These are phyloP conservation scores for Suillus plorans DNA, from an alignment of 768 basidiomycete genomes.

Conservation along the genomic window DNA sequence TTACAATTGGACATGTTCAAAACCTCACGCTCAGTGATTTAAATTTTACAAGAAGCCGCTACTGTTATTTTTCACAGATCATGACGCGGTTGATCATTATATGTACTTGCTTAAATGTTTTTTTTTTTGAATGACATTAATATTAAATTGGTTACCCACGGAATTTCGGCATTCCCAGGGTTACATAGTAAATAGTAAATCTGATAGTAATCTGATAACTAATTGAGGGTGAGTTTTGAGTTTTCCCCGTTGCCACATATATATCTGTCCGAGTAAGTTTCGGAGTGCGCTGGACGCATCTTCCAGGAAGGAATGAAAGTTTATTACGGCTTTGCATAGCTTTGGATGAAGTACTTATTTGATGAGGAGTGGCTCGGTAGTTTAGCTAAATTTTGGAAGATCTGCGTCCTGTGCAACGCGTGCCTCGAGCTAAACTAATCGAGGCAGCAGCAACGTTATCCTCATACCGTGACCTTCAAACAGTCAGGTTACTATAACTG, in stretches of 20 bases:
- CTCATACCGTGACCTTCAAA: slow-evolving; percentile 3
- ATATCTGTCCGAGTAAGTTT: background rate
- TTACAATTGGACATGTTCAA: background rate
- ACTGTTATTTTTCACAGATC: background rate
- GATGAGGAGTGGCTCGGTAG: background rate
- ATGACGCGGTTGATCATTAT: background rate
- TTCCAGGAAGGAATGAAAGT: background rate
- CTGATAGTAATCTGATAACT: background rate
- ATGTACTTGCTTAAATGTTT: background rate
- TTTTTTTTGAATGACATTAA: background rate
- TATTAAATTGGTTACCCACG: slow-evolving; percentile 4
- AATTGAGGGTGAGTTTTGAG: slow-evolving; percentile 1
- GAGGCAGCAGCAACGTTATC: slow-evolving; percentile 9
- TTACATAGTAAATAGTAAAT: background rate
- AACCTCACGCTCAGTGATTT: background rate
- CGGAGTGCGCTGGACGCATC: background rate
- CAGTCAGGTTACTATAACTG: background rate
- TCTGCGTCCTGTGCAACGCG: slow-evolving; percentile 7
- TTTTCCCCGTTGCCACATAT: background rate
- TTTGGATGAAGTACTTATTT: slow-evolving; percentile 1
- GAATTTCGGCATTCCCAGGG: slow-evolving; percentile 9
- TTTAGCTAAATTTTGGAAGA: slow-evolving; percentile 10
- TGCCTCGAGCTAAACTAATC: slow-evolving; percentile 13
- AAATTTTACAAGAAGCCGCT: background rate
- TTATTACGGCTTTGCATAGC: slow-evolving; percentile 1